Evolutionary conservation across 257 asterid species (phyloP), one percentile per base, ranked within the genome.

Genomic region (Nicotiana sylvestris): DNA sequence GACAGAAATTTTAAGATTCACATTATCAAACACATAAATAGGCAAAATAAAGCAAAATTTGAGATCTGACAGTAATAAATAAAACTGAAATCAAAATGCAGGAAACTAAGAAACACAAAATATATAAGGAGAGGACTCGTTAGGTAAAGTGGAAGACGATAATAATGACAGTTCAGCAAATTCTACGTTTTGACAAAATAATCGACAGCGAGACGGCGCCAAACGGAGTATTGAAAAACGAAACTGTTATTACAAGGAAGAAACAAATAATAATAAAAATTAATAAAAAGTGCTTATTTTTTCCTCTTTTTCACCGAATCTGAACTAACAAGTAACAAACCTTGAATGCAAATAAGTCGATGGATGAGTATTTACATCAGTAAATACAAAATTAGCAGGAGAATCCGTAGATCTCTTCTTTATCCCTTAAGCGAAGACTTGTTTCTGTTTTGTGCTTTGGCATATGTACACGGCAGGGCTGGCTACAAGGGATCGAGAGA

Each of bases 81-180:
- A 27, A 6, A 58, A 15, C 64, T 76, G 25, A 51, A 82, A 85
- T 43, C 53, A 79, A 46, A 77, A 90, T 79, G 82, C 65, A 83
- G 83, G 69, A 84, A 68, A 83, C 85, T 74, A 77, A 46, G 79
- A 64, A 68, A 77, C 84, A 81, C 86, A 46, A 83, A 83, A 64
- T 84, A 83, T 81, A 83, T 43, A 78, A 27, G 49, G 5, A 61
- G 55, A 83, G 15, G 21, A 61, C 43, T 76, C 76, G 92, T 91
- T 90, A 92, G 92, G 98, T 94, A 77, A 87, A 89, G 91, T 92
- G 92, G 94, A 69, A 81, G 83, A 84, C 37, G 82, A 70, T 81
- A 82, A 87, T 84, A 91, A 82, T 85, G 93, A 94, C 97, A 70
- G 84, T 85, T 84, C 91, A 94, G 88, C 98, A 89, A 89, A 88